Evolutionary conservation across 495 filamentous ascomycete genomes (phyloP).

Genomic region (Penicillium silybi): DNA sequence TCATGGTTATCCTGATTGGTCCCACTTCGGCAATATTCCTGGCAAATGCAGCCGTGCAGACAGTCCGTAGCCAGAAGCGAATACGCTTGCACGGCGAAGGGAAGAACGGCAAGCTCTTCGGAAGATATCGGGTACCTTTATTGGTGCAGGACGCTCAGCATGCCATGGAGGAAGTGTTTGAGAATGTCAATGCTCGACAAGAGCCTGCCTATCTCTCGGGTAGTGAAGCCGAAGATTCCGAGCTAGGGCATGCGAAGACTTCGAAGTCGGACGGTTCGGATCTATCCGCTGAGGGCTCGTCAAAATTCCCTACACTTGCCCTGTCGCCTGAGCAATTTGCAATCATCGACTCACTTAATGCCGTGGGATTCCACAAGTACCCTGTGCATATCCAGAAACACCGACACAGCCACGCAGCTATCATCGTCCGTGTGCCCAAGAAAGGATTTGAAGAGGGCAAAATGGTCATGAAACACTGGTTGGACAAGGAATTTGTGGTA

Average conservation of each 20-base stretch:
- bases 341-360: conserved; percentile 75
- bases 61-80: conserved; percentile 62
- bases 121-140: conserved; percentile 70
- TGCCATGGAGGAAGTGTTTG: conserved; percentile 69
- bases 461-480: conserved; percentile 78
- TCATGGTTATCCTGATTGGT: conserved; percentile 63
- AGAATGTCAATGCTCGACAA: conserved; percentile 61
- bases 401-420: conserved; percentile 81
- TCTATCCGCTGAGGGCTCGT: not conserved
- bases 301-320: conserved; percentile 59
- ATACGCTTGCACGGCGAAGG: conserved; percentile 74
- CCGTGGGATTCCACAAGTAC: conserved; percentile 74
- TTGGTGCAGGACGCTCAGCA: conserved; percentile 67
- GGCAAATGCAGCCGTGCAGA: conserved; percentile 71
- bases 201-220: conserved; percentile 56
- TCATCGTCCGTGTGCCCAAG: conserved; percentile 69
- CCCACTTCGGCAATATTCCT: conserved; percentile 67
- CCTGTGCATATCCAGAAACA: conserved; percentile 81
- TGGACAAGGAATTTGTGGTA: conserved; percentile 67
- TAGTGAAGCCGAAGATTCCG: conserved; percentile 26
- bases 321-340: conserved; percentile 74
- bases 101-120: conserved; percentile 56
- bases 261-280: not conserved
- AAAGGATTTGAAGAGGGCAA: conserved; percentile 68
- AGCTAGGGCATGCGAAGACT: not conserved